Base-by-base conservation (phyloP, 163 green algal genomes). In the Smithsoniella earleae region DNA sequence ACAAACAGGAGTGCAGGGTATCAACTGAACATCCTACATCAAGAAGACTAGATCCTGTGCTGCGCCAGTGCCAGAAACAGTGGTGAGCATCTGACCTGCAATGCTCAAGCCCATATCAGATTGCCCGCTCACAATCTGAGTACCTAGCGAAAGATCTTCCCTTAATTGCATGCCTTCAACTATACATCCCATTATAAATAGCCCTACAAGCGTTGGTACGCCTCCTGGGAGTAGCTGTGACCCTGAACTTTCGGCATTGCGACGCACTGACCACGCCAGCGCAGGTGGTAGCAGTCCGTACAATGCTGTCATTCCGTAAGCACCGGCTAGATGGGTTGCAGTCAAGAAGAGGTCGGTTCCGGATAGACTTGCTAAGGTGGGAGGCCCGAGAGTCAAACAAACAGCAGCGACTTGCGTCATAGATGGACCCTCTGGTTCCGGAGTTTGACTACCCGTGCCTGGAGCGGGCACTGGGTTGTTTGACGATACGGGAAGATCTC, bases 281-380 rank as follows among this genome's bases (percentile, higher is more conserved):
- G 85, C 40, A 2, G 86, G 83, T 2, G 86, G 85, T 30, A 90
- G 38, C 0, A 90, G 38, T 0, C 86, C 86, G 55, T 87, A 91
- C n/a, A 91, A 77, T 4, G 77, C 36, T 0, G 84, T 90, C 78
- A 87, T 86, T 45, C 85, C 83, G 54, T 90, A 91, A 2, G 63
- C 86, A 25, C 86, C 85, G 18, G 74, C 82, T 49, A 82, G 58
- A 16, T 82, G 38, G 5, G 75, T 76, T 22, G 82, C 82, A 8
- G 55, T 37, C 46, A 89, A 65, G 66, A 91, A 91, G 38, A 75
- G 46, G 54, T 82, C 82, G 2, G 84, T 83, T 49, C 82, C 80
- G 49, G 30, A 43, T 3, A 66, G 36, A 3, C 84, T 80, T 33
- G 87, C 44, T 5, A 66, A 36, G 13, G 86, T 64, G 6, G 86